Evolutionary conservation across 129 eudicot species (phyloP), one percentile per base, ranked within the genome.

Genomic region (Pittosporum tobira): DNA sequence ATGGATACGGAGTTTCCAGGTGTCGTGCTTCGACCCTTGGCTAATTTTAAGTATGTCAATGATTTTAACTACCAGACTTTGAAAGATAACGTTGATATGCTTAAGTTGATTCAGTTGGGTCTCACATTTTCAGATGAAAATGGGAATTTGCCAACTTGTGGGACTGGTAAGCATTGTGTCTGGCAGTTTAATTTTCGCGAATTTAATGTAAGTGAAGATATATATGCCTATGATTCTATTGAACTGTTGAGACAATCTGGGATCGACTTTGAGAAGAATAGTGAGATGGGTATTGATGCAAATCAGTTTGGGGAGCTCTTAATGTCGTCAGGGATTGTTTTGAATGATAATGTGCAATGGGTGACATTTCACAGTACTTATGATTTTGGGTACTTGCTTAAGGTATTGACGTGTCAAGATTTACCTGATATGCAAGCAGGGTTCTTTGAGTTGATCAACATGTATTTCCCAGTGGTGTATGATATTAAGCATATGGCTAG

Each of bases 1-100:
- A 82, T 82, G 89, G 89, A 82, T 75, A 74, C 89, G 10, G 89
- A 82, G 82, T 82, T 82, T 59, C 90, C 90, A 0, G 90, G 90
- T 52, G 90, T 83, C 36, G 90, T 83, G 21, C 75, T 79, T 45
- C 76, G 85, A 3, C 90, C 90, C 3, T 38, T 83, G 63, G 80
- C 80, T 2, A 75, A 72, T 50, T 83, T 79, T 38, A 83, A 79
- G 82, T 73, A 83, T 25, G 79, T 83, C 24, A 79, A 73, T 51
- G 90, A 83, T 55, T 83, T 75, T 59, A 83, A 83, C 36, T 83
- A 83, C 55, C 81, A 74, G 66, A 82, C 84, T 48, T 78, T 81
- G 76, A 81, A 81, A 64, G 88, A 81, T 68, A 81, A 81, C 71
- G 89, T 82, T 69, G 84, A 82, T 72, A 82, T 82, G 89, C 43